phyloP scores from a whole-genome alignment of 176 grass and related monocot species.

The Typha latifolia region DNA sequence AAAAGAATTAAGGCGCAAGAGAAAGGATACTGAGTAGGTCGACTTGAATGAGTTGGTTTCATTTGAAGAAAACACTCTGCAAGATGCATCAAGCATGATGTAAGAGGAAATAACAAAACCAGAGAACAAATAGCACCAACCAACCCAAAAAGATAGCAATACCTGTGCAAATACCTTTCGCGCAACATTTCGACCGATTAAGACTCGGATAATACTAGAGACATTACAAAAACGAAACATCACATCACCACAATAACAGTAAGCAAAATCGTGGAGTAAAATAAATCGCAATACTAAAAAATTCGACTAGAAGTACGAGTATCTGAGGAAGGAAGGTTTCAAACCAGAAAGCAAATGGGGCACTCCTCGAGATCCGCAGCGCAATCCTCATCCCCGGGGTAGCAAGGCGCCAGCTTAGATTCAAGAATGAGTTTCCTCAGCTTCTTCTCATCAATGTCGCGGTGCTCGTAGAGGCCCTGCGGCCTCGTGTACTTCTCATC shows the following conservation, averaged over 20 bases:
- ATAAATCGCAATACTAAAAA: neutral
- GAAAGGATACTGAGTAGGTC: constrained; percentile 96
- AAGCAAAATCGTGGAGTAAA: neutral
- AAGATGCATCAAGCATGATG: constrained; percentile 20
- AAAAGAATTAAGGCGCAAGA: constrained; percentile 1
- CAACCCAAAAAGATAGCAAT: constrained; percentile 10
- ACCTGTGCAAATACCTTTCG: constrained; percentile 98
- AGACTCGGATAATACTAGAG: constrained; percentile 91
- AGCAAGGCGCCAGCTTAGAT: constrained; percentile 95
- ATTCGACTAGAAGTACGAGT: neutral
- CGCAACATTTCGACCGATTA: constrained; percentile 94
- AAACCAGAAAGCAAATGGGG: constrained; percentile 97
- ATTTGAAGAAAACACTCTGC: constrained; percentile 98
- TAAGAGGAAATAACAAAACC: neutral
- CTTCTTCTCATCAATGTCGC: constrained; percentile 96
- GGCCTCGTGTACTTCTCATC: constrained; percentile 88
- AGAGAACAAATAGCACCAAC: neutral
- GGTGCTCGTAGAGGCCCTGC: constrained; percentile 92
- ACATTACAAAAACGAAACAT: constrained; percentile 1
- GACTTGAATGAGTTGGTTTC: constrained; percentile 79
- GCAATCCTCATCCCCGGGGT: constrained; percentile 63
- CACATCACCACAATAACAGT: neutral
- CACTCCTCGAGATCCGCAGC: constrained; percentile 75
- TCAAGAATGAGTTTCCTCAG: constrained; percentile 97
- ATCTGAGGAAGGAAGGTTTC: constrained; percentile 23